Evolutionary conservation across 2,329 filamentous ascomycete species (phyloP).

Genomic region (Colletotrichum costaricense): DNA sequence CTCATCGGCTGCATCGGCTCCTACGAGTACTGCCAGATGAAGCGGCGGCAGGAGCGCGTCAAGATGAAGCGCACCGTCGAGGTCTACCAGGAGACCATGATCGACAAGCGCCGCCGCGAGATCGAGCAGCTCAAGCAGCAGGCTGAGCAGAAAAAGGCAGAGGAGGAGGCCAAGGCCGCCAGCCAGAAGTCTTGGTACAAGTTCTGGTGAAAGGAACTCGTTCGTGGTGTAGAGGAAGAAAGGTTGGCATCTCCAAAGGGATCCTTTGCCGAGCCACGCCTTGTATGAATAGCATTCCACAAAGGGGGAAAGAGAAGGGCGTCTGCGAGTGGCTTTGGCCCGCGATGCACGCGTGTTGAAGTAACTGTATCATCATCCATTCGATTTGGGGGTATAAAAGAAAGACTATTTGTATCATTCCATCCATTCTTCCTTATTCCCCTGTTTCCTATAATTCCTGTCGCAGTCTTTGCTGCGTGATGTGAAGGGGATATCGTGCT

Average conservation of each 20-base stretch:
- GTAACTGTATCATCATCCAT: conserved; percentile 27
- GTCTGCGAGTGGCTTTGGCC: not conserved
- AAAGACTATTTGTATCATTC: conserved; percentile 29
- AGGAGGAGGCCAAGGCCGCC: conserved; percentile 46
- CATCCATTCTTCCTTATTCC: conserved; percentile 2
- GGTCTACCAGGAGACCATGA: conserved; percentile 57
- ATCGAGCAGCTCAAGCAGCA: conserved; percentile 53
- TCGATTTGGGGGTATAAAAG: conserved; percentile 32
- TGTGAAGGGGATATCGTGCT: conserved; percentile 10
- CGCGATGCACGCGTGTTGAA: not conserved
- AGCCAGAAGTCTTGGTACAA: conserved; percentile 63
- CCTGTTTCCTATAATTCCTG: not conserved
- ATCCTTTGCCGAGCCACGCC: not conserved
- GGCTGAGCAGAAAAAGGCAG: conserved; percentile 40
- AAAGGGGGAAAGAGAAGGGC: not conserved
- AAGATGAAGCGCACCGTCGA: conserved; percentile 90
- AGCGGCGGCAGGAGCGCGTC: conserved; percentile 78
- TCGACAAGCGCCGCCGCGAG: conserved; percentile 55
- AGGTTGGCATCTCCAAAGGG: not conserved
- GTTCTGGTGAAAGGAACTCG: conserved; percentile 57
- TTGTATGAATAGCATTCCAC: not conserved
- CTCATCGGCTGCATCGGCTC: conserved; percentile 75
- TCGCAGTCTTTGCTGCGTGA: not conserved
- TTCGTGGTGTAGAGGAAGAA: not conserved
- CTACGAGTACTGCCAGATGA: conserved; percentile 87